phyloP scores from a whole-genome alignment of 2,329 filamentous ascomycete genomes.

The Exophiala xenobiotica region DNA sequence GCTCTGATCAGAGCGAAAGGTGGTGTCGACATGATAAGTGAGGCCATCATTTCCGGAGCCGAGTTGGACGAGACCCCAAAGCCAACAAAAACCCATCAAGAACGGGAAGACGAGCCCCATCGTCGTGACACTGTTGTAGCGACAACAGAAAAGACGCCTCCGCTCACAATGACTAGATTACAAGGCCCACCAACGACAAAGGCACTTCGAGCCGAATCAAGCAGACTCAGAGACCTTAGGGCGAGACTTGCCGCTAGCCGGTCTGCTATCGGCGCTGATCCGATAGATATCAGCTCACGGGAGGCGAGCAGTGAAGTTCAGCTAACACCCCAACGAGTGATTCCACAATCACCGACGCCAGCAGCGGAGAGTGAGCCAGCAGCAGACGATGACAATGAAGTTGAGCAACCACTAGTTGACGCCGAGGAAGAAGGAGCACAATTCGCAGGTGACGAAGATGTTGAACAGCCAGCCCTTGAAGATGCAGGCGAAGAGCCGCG shows the following conservation, averaged over 20 bases:
- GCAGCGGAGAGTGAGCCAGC: background rate
- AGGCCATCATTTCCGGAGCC: conserved; percentile 6
- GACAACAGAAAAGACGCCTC: background rate
- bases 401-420: background rate
- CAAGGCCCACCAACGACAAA: background rate
- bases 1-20: conserved; percentile 10
- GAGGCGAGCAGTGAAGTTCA: background rate
- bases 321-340: conserved; percentile 1
- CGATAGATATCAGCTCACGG: background rate
- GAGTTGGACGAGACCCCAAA: conserved; percentile 5
- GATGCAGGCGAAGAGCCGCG: background rate
- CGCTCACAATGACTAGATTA: background rate
- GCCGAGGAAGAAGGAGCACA: background rate
- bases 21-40: conserved; percentile 17
- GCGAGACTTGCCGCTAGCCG: background rate
- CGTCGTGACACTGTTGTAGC: background rate
- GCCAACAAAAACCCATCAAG: too few species aligned
- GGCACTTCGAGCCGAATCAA: background rate
- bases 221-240: conserved; percentile 11
- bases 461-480: conserved; percentile 1
- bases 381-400: background rate
- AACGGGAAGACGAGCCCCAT: too few species aligned
- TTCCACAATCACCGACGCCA: conserved; percentile 16
- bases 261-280: background rate
- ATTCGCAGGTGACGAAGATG: background rate